Evolutionary conservation across 2,329 filamentous ascomycete genomes (phyloP).

Genomic region (Colletotrichum spinosum): DNA sequence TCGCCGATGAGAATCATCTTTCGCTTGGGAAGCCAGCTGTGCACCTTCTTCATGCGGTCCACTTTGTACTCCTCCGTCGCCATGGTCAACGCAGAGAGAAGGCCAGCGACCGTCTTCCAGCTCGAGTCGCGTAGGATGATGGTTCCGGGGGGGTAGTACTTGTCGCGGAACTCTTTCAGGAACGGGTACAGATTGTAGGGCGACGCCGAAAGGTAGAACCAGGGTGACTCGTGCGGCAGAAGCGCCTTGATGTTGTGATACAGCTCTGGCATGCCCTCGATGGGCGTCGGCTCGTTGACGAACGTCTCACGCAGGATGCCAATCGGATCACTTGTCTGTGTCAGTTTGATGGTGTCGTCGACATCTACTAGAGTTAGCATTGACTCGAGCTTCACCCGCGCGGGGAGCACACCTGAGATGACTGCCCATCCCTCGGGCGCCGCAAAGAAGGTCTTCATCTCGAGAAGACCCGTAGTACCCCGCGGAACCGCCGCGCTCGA

Average conservation of each 20-base stretch:
- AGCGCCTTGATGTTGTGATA: constrained; percentile 74
- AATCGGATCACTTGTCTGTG: constrained; percentile 81
- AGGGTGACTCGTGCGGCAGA: constrained; percentile 72
- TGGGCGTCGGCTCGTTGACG: constrained; percentile 76
- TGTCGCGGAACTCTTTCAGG: constrained; percentile 77
- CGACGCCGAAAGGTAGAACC: constrained; percentile 94
- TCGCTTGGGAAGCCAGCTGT: constrained; percentile 80
- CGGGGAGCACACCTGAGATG: constrained; percentile 70
- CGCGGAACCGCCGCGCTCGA: constrained; percentile 62
- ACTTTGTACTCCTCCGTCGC: constrained; percentile 90
- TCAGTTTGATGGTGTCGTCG: constrained; percentile 96
- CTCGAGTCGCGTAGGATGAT: constrained; percentile 86
- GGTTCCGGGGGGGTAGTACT: constrained; percentile 80
- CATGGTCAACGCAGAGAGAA: constrained; percentile 82
- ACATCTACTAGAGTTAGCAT: constrained; percentile 69
- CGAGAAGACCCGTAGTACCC: constrained; percentile 65
- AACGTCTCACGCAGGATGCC: constrained; percentile 90
- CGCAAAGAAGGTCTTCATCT: constrained; percentile 80
- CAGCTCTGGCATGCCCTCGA: constrained; percentile 85
- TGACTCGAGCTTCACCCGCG: constrained; percentile 25
- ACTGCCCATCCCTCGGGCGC: constrained; percentile 85
- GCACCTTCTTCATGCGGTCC: constrained; percentile 80
- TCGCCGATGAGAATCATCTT: constrained; percentile 90
- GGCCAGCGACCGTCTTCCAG: constrained; percentile 85
- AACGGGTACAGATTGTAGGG: constrained; percentile 96